A percentile compares a stretch with the other conserved stretches of the same genome.
These are phyloP conservation scores for Globisporangium spiculum DNA, from an alignment of 352 stramenopile genomes.

Conservation along the genomic window DNA sequence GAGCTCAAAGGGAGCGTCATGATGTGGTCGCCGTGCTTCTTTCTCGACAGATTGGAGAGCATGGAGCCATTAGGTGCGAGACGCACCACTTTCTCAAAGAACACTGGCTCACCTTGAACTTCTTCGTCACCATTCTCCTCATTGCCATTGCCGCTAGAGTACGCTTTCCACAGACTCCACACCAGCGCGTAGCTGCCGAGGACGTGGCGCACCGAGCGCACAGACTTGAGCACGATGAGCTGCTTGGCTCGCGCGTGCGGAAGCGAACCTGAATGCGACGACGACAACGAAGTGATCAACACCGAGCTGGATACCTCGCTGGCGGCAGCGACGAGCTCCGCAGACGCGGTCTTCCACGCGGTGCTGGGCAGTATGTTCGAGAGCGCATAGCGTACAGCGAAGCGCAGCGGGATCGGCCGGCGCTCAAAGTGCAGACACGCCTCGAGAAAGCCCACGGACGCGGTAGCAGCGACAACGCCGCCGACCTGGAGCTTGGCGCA, in stretches of 20 bases:
- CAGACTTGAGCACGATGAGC: conserved; percentile 39
- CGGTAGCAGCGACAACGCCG: conserved; percentile 24
- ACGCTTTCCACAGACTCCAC: conserved; percentile 46
- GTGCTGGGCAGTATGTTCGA: conserved; percentile 58
- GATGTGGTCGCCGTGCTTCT: conserved; percentile 50
- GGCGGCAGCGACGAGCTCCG: conserved; percentile 41
- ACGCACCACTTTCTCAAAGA: conserved; percentile 44
- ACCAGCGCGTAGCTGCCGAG: conserved; percentile 63
- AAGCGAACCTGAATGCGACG: neutral
- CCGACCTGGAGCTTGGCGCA: conserved; percentile 19
- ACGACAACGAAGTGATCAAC: conserved; percentile 25
- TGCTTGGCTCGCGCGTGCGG: conserved; percentile 25
- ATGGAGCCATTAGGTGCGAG: conserved; percentile 38
- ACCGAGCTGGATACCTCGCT: conserved; percentile 27
- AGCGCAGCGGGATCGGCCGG: conserved; percentile 64
- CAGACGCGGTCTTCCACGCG: conserved; percentile 53
- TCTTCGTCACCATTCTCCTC: neutral
- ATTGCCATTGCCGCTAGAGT: neutral
- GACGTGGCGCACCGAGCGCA: conserved; percentile 46
- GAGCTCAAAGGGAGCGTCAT: conserved; percentile 13
- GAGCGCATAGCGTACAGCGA: conserved; percentile 55
- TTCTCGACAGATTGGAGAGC: conserved; percentile 38
- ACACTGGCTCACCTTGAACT: neutral
- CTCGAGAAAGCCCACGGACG: conserved; percentile 61
- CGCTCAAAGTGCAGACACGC: conserved; percentile 53